Percentiles rank a stretch among this genome's conserved stretches.
Conservation (phyloP, 257 asterid genomes). For the Asclepias syriaca region DNA sequence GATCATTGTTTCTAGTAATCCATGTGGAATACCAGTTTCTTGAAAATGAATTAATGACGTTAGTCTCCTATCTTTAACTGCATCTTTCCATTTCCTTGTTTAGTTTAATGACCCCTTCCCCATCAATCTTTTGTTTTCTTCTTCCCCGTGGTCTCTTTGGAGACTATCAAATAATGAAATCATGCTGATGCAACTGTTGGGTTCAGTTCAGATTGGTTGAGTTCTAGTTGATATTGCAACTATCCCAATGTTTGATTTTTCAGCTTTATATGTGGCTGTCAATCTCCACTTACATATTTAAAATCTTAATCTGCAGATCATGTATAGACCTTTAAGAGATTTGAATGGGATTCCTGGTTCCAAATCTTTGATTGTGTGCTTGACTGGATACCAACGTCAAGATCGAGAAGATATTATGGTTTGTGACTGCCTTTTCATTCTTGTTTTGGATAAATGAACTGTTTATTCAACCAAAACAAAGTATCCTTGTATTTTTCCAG, state of each 20-base stretch:
- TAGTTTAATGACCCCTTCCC: neutral
- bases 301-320: constrained; percentile 42
- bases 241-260: neutral
- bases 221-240: neutral
- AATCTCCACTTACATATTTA: constrained; percentile 2
- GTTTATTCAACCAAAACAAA: neutral
- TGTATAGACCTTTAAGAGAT: constrained; percentile 68
- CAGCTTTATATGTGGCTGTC: neutral
- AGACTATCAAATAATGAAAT: neutral
- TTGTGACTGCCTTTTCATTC: constrained; percentile 17
- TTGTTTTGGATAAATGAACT: constrained; percentile 13
- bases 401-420: constrained; percentile 91
- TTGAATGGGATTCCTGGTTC: constrained; percentile 83
- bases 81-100: neutral
- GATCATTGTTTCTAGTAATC: neutral
- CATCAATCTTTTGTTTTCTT: neutral
- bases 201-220: neutral
- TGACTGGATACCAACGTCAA: constrained; percentile 79
- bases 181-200: neutral
- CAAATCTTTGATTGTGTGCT: constrained; percentile 56
- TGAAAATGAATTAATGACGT: neutral
- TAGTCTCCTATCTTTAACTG: neutral
- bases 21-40: neutral
- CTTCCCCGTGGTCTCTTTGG: neutral
- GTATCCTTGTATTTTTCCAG: neutral